Conservation (phyloP, 2,329 filamentous ascomycete genomes). For the Metarhizium humberi region DNA sequence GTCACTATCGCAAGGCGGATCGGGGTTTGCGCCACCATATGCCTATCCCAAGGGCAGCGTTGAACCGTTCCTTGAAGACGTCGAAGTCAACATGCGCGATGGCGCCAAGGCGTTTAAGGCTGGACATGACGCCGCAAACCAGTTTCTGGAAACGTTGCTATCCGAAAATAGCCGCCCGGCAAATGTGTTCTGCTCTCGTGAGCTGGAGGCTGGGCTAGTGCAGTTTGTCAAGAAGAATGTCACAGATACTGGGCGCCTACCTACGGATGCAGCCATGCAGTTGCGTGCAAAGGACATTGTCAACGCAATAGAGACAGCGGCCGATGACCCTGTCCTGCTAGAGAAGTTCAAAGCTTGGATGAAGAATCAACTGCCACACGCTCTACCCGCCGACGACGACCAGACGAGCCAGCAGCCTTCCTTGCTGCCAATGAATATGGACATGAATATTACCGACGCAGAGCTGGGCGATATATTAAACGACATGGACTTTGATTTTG, state of each 20-base stretch:
- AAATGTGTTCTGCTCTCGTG: slow-evolving; percentile 46
- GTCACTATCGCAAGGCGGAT: slow-evolving; percentile 39
- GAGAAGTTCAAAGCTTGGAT: slow-evolving; percentile 44
- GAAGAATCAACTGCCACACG: slow-evolving; percentile 17
- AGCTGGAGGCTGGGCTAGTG: slow-evolving; percentile 45
- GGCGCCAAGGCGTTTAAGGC: slow-evolving; percentile 32
- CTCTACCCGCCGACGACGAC: slow-evolving; percentile 2
- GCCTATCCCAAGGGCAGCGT: slow-evolving; percentile 32
- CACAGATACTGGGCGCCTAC: slow-evolving; percentile 29
- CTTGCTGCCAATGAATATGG: slow-evolving; percentile 20
- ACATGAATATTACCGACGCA: slow-evolving; percentile 24
- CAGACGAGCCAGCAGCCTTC: slow-evolving; percentile 1
- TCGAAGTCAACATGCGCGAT: slow-evolving; percentile 23
- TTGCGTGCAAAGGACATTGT: slow-evolving; percentile 39
- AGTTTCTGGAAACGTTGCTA: slow-evolving; percentile 35
- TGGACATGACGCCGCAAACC: slow-evolving; percentile 35
- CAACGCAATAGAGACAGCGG: slow-evolving; percentile 35
- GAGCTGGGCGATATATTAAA: slow-evolving; percentile 1
- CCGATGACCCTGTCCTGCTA: slow-evolving; percentile 43
- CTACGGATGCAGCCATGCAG: slow-evolving; percentile 37
- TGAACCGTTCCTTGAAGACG: slow-evolving; percentile 23
- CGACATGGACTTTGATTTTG: slow-evolving; percentile 5
- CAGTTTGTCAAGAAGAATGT: slow-evolving; percentile 36
- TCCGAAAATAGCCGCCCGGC: slow-evolving; percentile 36
- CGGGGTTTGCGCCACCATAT: slow-evolving; percentile 48